Base-by-base conservation (phyloP, 345 rosid species). In the Bretschneidera sinensis region DNA sequence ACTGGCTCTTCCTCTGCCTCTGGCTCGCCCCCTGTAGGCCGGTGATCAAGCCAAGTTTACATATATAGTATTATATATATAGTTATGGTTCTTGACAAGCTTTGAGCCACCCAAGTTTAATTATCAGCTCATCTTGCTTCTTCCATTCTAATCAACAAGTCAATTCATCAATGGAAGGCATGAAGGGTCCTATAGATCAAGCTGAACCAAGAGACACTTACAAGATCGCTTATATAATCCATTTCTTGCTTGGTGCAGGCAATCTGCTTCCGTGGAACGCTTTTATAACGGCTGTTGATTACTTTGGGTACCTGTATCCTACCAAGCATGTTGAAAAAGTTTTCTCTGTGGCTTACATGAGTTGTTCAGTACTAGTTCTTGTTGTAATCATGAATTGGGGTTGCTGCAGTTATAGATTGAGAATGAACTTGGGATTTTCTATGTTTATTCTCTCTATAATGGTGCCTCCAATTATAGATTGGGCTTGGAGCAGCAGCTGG, bases 181-280 rank as follows among this genome's bases (percentile, higher is more conserved):
- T 56, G 57, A 85, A 80, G 70, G 67, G 62, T 63, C 61, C 65
- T 43, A 55, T 21, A 13, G 64, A 61, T 56, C 79, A 75, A 63
- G 55, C 73, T 17, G 81, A 73, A 72, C 77, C 81, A 52, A 80
- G 68, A 73, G 97, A 89, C 73, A 61, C 82, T 54, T 89, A 61
- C 77, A 85, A 67, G 75, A 64, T 82, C 24, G 96, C 95, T 34
- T 92, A 89, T 62, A 66, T 80, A 61, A 83, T 89, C 68, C 95
- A 92, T 76, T 89, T 87, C 82, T 69, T 92, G 68, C 84, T 92
- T 33, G 99, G 99, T 51, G 95, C 90, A 17, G 97, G 96, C 35
- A 89, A 87, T 78, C 79, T 92, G 71, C 92, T 87, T 66, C 99
- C 99, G 1, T 92, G 99, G 97, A 92, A 92, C 67, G 83, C 92